phyloP scores from a whole-genome alignment of 208 protist species.

The Giardia muris region DNA sequence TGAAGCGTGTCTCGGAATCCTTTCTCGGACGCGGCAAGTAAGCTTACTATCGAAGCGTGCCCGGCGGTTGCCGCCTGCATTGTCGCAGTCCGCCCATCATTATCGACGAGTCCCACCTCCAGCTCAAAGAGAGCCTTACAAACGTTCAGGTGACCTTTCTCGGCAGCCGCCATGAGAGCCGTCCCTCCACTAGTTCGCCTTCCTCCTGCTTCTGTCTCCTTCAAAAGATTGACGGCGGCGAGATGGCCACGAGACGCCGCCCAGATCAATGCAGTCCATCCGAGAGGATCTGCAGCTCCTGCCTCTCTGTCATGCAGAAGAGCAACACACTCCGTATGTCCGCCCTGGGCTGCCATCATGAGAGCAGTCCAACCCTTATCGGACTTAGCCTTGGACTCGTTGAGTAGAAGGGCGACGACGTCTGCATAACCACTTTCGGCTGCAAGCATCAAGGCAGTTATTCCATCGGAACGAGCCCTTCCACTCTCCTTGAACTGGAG shows the following conservation, averaged over 20 bases:
- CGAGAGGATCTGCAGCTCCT: neutral
- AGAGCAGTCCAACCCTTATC: neutral
- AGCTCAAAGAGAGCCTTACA: no score
- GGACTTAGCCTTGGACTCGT: neutral
- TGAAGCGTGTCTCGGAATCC: no score
- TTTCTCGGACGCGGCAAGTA: no score
- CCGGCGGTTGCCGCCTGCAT: no score
- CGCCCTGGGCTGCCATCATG: neutral
- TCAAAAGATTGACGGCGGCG: neutral
- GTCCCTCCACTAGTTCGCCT: no score
- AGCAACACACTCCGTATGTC: neutral
- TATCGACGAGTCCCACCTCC: no score
- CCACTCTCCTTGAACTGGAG: neutral
- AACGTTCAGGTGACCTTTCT: no score
- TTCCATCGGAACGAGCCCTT: neutral
- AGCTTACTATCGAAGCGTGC: no score
- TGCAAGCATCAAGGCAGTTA: neutral
- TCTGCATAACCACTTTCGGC: neutral
- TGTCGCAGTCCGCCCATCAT: no score
- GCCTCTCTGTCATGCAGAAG: neutral
- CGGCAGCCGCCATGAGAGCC: no score
- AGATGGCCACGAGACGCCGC: neutral
- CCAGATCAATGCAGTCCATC: neutral
- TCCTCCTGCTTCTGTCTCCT: neutral
- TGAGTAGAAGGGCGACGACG: neutral